phyloP scores from a whole-genome alignment of 1,284 basidiomycete genomes.

The Melampsora larici-populina region DNA sequence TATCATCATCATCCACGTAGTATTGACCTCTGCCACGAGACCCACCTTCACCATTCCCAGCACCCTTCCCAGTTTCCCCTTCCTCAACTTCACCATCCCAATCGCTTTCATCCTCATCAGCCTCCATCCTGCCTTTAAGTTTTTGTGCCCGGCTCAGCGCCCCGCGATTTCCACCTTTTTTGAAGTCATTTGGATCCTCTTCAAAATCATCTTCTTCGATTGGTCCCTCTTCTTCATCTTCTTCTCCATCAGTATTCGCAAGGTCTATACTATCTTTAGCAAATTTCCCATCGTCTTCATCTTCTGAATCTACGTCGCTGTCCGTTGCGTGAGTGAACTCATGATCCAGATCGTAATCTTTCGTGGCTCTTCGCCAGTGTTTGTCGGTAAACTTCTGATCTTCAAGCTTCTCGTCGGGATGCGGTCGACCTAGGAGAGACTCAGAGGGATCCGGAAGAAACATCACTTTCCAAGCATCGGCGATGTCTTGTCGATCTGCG shows the following conservation, averaged over 20 bases:
- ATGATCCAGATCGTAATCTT: slow-evolving; percentile 4
- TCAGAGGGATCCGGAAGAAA: slow-evolving; percentile 14
- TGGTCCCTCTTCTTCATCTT: not conserved
- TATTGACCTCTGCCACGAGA: no score
- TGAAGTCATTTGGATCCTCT: not conserved
- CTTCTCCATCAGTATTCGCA: not conserved
- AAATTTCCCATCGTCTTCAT: not conserved
- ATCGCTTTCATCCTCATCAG: not conserved
- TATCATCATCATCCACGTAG: no score
- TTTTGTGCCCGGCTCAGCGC: no score
- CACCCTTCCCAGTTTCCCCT: not conserved
- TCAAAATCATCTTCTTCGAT: not conserved
- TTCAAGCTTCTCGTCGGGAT: no score
- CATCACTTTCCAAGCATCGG: not conserved
- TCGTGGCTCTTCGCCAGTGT: not conserved
- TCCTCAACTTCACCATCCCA: not conserved
- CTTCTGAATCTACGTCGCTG: not conserved
- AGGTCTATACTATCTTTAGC: not conserved
- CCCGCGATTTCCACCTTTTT: no score
- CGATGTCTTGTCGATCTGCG: not conserved
- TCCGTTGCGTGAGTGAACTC: slow-evolving; percentile 7
- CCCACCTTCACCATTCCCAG: not conserved
- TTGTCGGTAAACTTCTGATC: no score
- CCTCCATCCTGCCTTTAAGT: no score
- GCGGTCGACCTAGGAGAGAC: not conserved